Conservation (phyloP, 352 stramenopile genomes). For the Globisporangium alternatum region DNA sequence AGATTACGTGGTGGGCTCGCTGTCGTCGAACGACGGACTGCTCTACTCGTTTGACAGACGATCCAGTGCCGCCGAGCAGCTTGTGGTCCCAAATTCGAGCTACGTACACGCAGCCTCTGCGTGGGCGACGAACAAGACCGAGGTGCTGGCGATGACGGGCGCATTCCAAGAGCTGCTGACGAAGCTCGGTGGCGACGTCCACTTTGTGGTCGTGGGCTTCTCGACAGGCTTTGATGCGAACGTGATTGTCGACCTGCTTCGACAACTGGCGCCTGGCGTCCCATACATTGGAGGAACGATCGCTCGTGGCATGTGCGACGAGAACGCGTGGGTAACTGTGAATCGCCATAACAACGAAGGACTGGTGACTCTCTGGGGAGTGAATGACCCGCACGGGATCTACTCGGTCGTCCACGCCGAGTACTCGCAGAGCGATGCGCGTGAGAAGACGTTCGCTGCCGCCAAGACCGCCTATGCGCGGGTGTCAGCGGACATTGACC, state of each 20-base stretch:
- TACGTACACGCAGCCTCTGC: slow-evolving; percentile 69
- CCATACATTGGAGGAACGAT: slow-evolving; percentile 86
- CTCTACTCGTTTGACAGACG: slow-evolving; percentile 43
- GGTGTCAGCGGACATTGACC: slow-evolving; percentile 51
- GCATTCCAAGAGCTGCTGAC: slow-evolving; percentile 79
- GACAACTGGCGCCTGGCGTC: slow-evolving; percentile 71
- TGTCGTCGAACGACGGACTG: slow-evolving; percentile 27
- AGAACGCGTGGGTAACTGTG: slow-evolving; percentile 86
- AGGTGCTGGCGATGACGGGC: slow-evolving; percentile 67
- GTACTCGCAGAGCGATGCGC: slow-evolving; percentile 77
- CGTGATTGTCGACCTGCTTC: slow-evolving; percentile 65
- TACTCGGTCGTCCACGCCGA: slow-evolving; percentile 81
- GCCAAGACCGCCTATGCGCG: slow-evolving; percentile 61
- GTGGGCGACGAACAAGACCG: slow-evolving; percentile 70
- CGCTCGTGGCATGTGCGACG: slow-evolving; percentile 80
- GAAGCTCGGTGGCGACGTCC: slow-evolving; percentile 72
- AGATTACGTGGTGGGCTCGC: slow-evolving; percentile 17
- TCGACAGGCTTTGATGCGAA: slow-evolving; percentile 80
- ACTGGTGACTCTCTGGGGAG: slow-evolving; percentile 79
- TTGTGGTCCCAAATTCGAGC: slow-evolving; percentile 53
- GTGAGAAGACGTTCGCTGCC: slow-evolving; percentile 74
- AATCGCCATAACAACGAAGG: slow-evolving; percentile 85
- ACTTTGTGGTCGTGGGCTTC: slow-evolving; percentile 86
- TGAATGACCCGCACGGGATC: slow-evolving; percentile 79
- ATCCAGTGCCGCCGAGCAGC: slow-evolving; percentile 44